A percentile compares a stretch with the other conserved stretches of the same genome.
These are phyloP conservation scores for Mycena crocata DNA, from an alignment of 768 basidiomycete genomes.

Conservation along the genomic window DNA sequence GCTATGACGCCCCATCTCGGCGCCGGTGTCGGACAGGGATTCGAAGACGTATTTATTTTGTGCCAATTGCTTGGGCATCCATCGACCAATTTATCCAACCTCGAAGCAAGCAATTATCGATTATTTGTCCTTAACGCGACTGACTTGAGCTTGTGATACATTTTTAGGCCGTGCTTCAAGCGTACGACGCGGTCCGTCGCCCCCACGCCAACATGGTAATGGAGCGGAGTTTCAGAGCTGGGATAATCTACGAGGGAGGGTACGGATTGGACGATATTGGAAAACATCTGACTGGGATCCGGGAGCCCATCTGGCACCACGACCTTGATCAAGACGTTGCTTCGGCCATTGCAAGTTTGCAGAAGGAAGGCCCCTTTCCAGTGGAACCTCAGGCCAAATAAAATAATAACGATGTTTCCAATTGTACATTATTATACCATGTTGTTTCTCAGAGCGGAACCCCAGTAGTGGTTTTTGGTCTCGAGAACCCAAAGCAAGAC, in stretches of 20 bases:
- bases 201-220: slow-evolving; percentile 63
- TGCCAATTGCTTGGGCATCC: slow-evolving; percentile 59
- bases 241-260: slow-evolving; percentile 56
- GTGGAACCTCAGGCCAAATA: too few species aligned
- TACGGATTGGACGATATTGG: slow-evolving; percentile 44
- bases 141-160: too few species aligned
- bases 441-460: too few species aligned
- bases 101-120: slow-evolving; percentile 50
- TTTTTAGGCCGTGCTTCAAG: slow-evolving; percentile 59
- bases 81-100: slow-evolving; percentile 48
- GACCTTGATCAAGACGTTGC: slow-evolving; percentile 55
- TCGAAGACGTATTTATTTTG: slow-evolving; percentile 65
- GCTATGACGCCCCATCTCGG: slow-evolving; percentile 70
- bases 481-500: too few species aligned
- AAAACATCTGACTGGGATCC: slow-evolving; percentile 50
- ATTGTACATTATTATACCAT: too few species aligned
- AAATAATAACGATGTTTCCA: too few species aligned
- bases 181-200: slow-evolving; percentile 57
- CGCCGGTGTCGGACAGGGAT: slow-evolving; percentile 67
- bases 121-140: too few species aligned
- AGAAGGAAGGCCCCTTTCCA: not conserved
- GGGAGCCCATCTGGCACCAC: slow-evolving; percentile 62
- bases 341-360: slow-evolving; percentile 35
- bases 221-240: slow-evolving; percentile 51
- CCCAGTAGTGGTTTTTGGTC: too few species aligned